Percentiles rank a stretch among this genome's conserved stretches.
Conservation (phyloP, 352 stramenopile genomes). For the Pilasporangium apinafurcum region DNA sequence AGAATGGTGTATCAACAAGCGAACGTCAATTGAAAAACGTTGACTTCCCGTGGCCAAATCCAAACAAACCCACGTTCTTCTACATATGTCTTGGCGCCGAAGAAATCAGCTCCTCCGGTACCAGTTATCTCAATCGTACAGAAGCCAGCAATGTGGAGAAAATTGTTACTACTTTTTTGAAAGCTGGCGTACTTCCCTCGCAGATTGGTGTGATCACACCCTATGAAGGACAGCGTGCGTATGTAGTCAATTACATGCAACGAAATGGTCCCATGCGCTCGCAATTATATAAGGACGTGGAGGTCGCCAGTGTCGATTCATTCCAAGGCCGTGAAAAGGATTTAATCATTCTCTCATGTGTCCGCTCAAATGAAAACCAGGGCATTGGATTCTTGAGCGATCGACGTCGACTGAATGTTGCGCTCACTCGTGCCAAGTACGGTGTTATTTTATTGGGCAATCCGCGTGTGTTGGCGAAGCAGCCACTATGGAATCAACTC, state of each 20-base stretch:
- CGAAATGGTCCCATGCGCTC: constrained; percentile 91
- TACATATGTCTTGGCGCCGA: constrained; percentile 95
- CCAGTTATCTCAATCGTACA: constrained; percentile 98
- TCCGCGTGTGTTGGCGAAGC: constrained; percentile 95
- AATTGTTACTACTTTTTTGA: constrained; percentile 96
- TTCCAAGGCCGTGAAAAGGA: constrained; percentile 99
- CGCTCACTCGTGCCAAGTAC: constrained; percentile 97
- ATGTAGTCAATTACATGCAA: constrained; percentile 98
- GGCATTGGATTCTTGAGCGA: constrained; percentile 99
- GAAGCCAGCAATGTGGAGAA: constrained; percentile 98
- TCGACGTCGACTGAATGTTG: constrained; percentile 97
- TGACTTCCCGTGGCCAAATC: constrained; percentile 97
- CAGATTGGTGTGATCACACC: constrained; percentile 98
- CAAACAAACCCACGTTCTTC: constrained; percentile 97
- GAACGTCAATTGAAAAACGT: constrained; percentile 87
- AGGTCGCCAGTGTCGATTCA: constrained; percentile 98
- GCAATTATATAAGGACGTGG: constrained; percentile 96
- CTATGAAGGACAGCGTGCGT: constrained; percentile 97
- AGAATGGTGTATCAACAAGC: constrained; percentile 96
- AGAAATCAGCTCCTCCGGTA: constrained; percentile 97
- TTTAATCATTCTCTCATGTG: constrained; percentile 97
- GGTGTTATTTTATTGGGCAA: constrained; percentile 98
- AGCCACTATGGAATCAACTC: constrained; percentile 95
- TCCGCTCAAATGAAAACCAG: constrained; percentile 98
- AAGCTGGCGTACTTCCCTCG: constrained; percentile 83